These are phyloP conservation scores for Magnaporthiopsis poae DNA, from an alignment of 2,329 filamentous ascomycete genomes.

Conservation along the genomic window DNA sequence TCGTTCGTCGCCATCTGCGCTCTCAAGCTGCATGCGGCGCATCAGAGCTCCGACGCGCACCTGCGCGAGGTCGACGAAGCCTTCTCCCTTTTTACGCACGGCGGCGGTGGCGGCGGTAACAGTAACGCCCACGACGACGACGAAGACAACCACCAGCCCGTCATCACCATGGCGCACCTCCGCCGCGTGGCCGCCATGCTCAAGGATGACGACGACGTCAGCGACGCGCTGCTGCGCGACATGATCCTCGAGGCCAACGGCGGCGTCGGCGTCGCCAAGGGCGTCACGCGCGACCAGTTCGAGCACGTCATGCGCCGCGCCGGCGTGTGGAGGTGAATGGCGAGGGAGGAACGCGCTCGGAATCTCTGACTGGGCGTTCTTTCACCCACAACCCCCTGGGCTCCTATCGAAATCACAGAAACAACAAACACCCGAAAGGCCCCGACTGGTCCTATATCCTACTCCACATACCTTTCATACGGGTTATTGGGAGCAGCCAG, in stretches of 20 bases:
- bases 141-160: conserved; percentile 28
- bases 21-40: conserved; percentile 62
- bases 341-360: background rate
- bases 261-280: conserved; percentile 58
- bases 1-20: conserved; percentile 83
- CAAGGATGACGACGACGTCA: conserved; percentile 68
- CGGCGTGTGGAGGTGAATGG: conserved; percentile 63
- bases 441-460: no score
- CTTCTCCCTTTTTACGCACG: conserved; percentile 66
- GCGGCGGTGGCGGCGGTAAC: conserved; percentile 16
- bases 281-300: conserved; percentile 72
- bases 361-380: background rate
- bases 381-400: background rate
- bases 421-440: no score
- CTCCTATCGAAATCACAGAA: background rate
- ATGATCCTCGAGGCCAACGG: conserved; percentile 95
- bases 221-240: conserved; percentile 69
- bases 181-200: conserved; percentile 68
- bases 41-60: conserved; percentile 43
- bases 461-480: no score
- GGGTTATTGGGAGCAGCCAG: no score
- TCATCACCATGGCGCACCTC: conserved; percentile 74
- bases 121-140: background rate
- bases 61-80: conserved; percentile 67
- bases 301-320: conserved; percentile 76